Conservation (phyloP, 345 rosid genomes). For the Stellera chamaejasme region DNA sequence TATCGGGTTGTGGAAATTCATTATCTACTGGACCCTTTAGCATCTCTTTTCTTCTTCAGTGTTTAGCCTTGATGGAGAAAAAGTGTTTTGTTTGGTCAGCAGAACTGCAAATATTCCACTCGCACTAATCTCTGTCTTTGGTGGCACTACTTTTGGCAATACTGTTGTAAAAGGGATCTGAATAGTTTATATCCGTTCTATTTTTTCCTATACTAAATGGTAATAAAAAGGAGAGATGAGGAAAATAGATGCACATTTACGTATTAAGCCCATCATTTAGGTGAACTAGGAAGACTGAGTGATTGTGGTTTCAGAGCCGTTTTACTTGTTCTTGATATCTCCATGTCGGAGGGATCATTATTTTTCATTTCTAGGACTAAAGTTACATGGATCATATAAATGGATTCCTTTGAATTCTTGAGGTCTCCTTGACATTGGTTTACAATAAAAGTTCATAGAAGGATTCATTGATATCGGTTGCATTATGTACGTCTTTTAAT, state of each 20-base stretch:
- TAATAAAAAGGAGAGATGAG: slow-evolving; percentile 10
- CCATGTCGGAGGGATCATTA: no score
- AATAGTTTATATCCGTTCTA: slow-evolving; percentile 27
- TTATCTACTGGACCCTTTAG: slow-evolving; percentile 11
- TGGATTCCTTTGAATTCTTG: slow-evolving; percentile 12
- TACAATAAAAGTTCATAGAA: slow-evolving; percentile 22
- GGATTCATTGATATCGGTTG: slow-evolving; percentile 10
- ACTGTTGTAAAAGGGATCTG: slow-evolving; percentile 19
- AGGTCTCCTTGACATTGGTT: slow-evolving; percentile 14
- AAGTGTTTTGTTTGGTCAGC: slow-evolving; percentile 62
- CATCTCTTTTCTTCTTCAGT: slow-evolving; percentile 8
- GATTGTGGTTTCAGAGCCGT: no score
- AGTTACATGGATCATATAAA: no score
- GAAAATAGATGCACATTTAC: slow-evolving; percentile 6
- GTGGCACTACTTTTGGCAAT: slow-evolving; percentile 33
- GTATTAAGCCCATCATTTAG: slow-evolving; percentile 13
- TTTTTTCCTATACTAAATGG: slow-evolving; percentile 10
- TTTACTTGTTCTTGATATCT: no score
- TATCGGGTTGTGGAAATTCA: slow-evolving; percentile 28
- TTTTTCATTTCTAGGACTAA: no score
- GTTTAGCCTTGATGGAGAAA: slow-evolving; percentile 21
- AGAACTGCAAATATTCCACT: slow-evolving; percentile 25
- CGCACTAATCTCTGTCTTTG: slow-evolving; percentile 14
- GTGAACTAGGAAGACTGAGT: no score
- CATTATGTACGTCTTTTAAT: slow-evolving; percentile 28